A percentile compares a stretch with the other conserved stretches of the same genome.
These are phyloP conservation scores for Xylaria telfairii DNA, from an alignment of 495 filamentous ascomycete species.

Conservation along the genomic window DNA sequence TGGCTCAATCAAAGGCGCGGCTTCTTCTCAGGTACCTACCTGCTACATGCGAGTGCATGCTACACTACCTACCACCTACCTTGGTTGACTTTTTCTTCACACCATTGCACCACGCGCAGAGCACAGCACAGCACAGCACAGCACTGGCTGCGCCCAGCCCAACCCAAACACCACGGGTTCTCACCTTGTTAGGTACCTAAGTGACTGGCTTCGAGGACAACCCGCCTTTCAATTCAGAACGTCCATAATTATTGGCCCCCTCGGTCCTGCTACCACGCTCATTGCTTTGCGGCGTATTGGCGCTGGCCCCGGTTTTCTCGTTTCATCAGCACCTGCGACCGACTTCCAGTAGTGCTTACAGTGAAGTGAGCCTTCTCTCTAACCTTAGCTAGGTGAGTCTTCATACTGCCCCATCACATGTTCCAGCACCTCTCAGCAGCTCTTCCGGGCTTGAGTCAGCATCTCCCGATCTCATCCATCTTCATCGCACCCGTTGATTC, in stretches of 20 bases:
- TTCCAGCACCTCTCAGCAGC: neutral
- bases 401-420: neutral
- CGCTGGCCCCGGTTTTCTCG: neutral
- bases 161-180: neutral
- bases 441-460: neutral
- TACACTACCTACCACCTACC: neutral
- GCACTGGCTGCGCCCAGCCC: neutral
- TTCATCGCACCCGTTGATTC: neutral
- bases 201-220: neutral
- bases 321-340: neutral
- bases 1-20: constrained; percentile 6
- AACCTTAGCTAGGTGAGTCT: constrained; percentile 3
- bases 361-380: constrained; percentile 11
- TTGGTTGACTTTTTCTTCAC: neutral
- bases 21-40: neutral
- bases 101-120: no score
- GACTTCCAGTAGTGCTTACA: neutral
- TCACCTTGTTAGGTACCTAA: neutral
- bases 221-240: neutral
- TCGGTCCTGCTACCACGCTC: neutral
- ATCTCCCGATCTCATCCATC: neutral
- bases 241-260: neutral
- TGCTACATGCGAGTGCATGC: neutral
- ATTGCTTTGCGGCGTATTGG: neutral
- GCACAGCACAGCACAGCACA: no score